Evolutionary conservation across 306 rosid genomes (phyloP), one percentile per base, ranked within the genome.

Genomic region (Pterocarpus macrocarpus): DNA sequence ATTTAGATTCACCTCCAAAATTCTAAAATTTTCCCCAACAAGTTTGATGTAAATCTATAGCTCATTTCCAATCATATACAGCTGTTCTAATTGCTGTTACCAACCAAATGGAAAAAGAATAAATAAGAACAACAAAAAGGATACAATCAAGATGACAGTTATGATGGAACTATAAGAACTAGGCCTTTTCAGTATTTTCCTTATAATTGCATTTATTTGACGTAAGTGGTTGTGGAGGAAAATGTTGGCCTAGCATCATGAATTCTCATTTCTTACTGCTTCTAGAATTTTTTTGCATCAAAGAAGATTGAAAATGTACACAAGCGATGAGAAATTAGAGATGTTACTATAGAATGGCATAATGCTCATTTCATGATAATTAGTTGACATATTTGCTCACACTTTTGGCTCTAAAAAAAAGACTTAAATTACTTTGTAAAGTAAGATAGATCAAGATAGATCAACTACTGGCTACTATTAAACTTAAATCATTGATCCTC

Each of bases 401-500:
- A 57, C 13, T 71, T 33, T 12, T 32, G 17, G 73, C 28, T 22
- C 64, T 62, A 76, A 69, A 53, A 7, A 7, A 8, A 63, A 67
- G 15, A 63, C 5, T 22, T 22, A 4, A 73, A 45, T 49, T 32
- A 79, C 75, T 85, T 68, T 32, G 75, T 61, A 13, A 13, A 22
- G 28, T 22, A 22, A 22, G 28, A 22, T 22, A 13, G 16, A 2
- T 77, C 36, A 65, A 28, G 72, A 79, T 52, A 33, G 62, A 80
- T 69, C 58, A 79, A 76, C 33, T 64, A 55, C 57, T 84, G 68
- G 61, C 71, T 33, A 58, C 65, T 34, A 39, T 45, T 69, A 81
- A 77, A 80, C 67, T 69, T 39, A 63, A 63, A 81, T 50, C 85
- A 22, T 84, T 80, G 81, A 70, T 78, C 65, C 80, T 50, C 56